Evolutionary conservation across 2,329 filamentous ascomycete genomes (phyloP), one percentile per base, ranked within the genome.

Genomic region (Sporothrix inflata): DNA sequence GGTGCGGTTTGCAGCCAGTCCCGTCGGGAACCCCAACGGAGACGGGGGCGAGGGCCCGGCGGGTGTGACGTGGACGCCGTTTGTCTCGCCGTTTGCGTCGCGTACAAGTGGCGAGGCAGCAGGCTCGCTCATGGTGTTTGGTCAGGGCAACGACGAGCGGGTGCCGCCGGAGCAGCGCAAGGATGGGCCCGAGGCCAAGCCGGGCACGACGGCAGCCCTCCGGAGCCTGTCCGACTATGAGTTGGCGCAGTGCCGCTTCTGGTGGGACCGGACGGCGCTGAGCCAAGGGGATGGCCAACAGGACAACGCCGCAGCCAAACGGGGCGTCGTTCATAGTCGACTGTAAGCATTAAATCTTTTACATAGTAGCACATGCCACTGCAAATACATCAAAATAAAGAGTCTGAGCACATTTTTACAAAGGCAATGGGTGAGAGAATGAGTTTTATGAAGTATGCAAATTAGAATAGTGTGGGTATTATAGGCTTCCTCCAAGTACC

Each of bases 81-180:
- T 84, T 72, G 76, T 78, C 42, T 83, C 82, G 51, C 83, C 84
- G 0, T 82, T 85, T 65, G 3, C 74, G 42, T 7, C 53, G 12
- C 16, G 40, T 69, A 42, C 73, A 21, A 24, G 47, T 9, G 53
- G 19, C 9, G 49, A 34, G 34, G 4, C 60, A 19, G 53, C 30
- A 1, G 77, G 75, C n/a, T n/a, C 30, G 16, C 19, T 76, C 27
- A 77, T 77, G 14, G 82, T 90, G 3, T 91, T 91, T 79, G 89
- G 88, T 1, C 76, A 83, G 51, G 88, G 87, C 2, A 91, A 91
- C 75, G 83, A 89, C 75, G 88, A 91, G 80, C 78, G 80, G 5
- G 80, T 82, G 74, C 74, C 74, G 21, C 30, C 57, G 1, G 55
- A 24, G 16, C 45, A 69, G 11, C 72, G 73, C 27, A n/a, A 4